Percentiles rank a stretch among this genome's conserved stretches.
phyloP scores from a whole-genome alignment of 441 rosid species.

The Hypseocharis bilobata region DNA sequence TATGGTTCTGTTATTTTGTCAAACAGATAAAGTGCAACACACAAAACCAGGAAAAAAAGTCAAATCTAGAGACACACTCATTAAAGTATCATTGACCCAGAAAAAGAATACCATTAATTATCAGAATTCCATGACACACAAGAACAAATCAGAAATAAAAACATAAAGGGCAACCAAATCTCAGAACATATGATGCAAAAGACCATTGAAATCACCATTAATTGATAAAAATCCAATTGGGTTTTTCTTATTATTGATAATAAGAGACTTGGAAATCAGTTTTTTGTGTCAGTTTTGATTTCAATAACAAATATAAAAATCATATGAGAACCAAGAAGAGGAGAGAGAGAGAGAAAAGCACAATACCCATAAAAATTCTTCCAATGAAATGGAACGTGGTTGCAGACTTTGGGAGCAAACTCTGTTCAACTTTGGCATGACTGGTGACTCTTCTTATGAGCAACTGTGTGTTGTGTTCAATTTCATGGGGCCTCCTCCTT shows the following conservation, averaged over 20 bases:
- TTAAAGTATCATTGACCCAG: constrained; percentile 1
- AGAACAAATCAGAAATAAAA: not conserved
- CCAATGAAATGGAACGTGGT: constrained; percentile 17
- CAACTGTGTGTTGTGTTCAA: not conserved
- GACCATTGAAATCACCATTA: not conserved
- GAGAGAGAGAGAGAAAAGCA: not conserved
- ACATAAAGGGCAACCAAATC: no score
- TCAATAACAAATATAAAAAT: not conserved
- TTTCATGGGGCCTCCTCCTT: not conserved
- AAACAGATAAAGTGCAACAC: not conserved
- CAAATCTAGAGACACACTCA: not conserved
- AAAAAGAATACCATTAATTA: not conserved
- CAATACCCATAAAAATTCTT: not conserved
- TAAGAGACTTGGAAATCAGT: not conserved
- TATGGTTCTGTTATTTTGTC: not conserved
- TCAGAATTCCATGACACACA: not conserved
- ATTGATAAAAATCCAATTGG: constrained; percentile 6
- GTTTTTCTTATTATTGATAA: not conserved
- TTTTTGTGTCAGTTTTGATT: not conserved
- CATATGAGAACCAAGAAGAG: constrained; percentile 3
- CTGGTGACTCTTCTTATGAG: constrained; percentile 15
- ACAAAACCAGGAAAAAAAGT: not conserved
- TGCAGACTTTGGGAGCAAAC: not conserved
- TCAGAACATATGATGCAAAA: no score
- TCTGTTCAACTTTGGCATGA: constrained; percentile 4